A percentile compares a stretch with the other conserved stretches of the same genome.
phyloP scores from a whole-genome alignment of 768 basidiomycete genomes.

The Hericium coralloides region DNA sequence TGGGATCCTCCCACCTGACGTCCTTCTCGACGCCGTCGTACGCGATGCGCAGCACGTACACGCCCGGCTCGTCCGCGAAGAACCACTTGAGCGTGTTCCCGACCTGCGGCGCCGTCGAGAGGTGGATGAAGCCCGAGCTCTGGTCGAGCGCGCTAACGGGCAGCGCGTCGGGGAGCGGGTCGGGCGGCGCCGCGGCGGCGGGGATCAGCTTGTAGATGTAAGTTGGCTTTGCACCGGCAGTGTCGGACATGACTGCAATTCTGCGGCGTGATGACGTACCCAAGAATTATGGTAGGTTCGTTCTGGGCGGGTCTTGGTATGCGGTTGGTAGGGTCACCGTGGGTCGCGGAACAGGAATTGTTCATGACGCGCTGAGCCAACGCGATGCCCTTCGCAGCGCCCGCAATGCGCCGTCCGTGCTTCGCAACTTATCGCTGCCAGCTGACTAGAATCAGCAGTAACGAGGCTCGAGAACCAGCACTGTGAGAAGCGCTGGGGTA shows the following conservation, averaged over 20 bases:
- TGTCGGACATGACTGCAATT: not conserved
- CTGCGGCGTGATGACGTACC: too few relatives aligned
- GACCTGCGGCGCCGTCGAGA: constrained; percentile 29
- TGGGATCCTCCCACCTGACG: constrained; percentile 17
- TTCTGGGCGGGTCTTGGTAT: too few relatives aligned
- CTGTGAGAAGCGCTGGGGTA: too few relatives aligned
- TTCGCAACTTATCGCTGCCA: too few relatives aligned
- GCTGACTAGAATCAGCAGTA: too few relatives aligned
- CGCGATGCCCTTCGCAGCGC: too few relatives aligned
- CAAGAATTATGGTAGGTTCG: too few relatives aligned
- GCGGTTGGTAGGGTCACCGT: too few relatives aligned
- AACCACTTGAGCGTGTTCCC: constrained; percentile 29
- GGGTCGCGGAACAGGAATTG: too few relatives aligned
- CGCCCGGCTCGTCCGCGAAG: constrained; percentile 21
- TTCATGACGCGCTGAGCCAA: too few relatives aligned
- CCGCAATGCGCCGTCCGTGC: too few relatives aligned
- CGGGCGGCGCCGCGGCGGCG: constrained; percentile 28
- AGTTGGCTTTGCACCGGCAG: constrained; percentile 24
- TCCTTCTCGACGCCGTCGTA: constrained; percentile 11
- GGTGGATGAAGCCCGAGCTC: constrained; percentile 34
- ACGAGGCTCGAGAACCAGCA: too few relatives aligned
- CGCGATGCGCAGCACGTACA: constrained; percentile 17
- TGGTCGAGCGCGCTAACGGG: constrained; percentile 30
- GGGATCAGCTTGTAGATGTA: constrained; percentile 59
- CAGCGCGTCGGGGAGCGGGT: constrained; percentile 27